Evolutionary conservation across 129 eudicot species (phyloP).

Genomic region (Logfia minima): DNA sequence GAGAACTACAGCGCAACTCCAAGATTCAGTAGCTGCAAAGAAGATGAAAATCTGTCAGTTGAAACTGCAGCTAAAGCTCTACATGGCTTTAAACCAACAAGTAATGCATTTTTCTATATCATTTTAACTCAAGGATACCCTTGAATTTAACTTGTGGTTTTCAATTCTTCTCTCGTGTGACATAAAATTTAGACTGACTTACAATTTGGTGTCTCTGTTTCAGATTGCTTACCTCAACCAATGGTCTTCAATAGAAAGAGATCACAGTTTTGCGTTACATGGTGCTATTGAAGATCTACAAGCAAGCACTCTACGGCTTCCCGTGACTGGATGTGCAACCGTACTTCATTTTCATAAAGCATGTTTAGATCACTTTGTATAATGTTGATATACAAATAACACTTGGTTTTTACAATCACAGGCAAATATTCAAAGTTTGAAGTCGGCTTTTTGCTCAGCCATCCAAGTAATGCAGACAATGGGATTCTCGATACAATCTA

Average conservation of each 20-base stretch:
- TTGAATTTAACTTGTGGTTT: neutral
- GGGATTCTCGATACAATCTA: slow-evolving; percentile 64
- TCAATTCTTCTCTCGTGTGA: neutral
- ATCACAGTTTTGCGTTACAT: slow-evolving; percentile 60
- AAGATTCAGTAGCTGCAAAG: slow-evolving; percentile 59
- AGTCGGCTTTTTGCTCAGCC: slow-evolving; percentile 78
- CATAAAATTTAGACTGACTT: slow-evolving; percentile 19
- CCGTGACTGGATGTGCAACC: slow-evolving; percentile 77
- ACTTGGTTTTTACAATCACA: slow-evolving; percentile 28
- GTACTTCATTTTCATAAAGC: slow-evolving; percentile 36
- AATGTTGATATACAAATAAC: neutral
- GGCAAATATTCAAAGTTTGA: slow-evolving; percentile 63
- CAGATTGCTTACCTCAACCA: slow-evolving; percentile 67
- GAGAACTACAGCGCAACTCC: slow-evolving; percentile 56
- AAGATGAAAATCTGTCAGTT: slow-evolving; percentile 57
- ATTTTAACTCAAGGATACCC: neutral
- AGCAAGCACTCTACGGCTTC: slow-evolving; percentile 88
- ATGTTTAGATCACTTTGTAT: neutral
- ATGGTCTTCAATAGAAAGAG: slow-evolving; percentile 77
- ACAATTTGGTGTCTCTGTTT: slow-evolving; percentile 1
- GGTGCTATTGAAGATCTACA: slow-evolving; percentile 72
- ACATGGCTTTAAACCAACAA: slow-evolving; percentile 57
- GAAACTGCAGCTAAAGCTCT: slow-evolving; percentile 64
- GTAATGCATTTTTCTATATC: slow-evolving; percentile 38
- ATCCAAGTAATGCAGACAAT: slow-evolving; percentile 74